Evolutionary conservation across 768 basidiomycete genomes (phyloP).

Genomic region (Lactarius indigo): DNA sequence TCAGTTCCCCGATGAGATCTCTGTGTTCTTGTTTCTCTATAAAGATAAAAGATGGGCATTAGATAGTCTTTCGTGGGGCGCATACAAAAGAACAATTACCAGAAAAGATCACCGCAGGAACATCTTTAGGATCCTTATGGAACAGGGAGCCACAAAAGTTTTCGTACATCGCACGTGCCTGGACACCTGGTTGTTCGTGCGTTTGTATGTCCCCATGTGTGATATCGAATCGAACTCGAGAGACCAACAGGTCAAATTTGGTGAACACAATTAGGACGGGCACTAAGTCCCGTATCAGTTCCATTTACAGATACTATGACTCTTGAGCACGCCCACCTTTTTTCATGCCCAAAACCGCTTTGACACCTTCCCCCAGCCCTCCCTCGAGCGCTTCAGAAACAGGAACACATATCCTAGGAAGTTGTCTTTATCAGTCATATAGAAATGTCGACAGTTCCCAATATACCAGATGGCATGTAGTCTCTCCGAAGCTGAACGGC

Average conservation of each 20-base stretch:
- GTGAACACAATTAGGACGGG: slow-evolving; percentile 11
- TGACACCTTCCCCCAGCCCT: background rate
- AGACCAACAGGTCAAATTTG: background rate
- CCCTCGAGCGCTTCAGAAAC: background rate
- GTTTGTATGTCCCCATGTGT: background rate
- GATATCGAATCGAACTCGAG: background rate
- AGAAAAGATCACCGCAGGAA: background rate
- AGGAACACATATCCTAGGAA: slow-evolving; percentile 10
- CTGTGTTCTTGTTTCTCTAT: background rate
- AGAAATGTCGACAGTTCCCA: background rate
- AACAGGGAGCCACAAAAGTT: background rate
- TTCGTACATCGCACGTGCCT: background rate
- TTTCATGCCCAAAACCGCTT: background rate
- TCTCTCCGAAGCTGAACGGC: background rate
- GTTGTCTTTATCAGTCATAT: background rate
- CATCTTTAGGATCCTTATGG: background rate
- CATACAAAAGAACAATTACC: background rate
- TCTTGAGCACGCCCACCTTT: background rate
- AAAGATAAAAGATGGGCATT: background rate
- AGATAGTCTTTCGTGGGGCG: background rate
- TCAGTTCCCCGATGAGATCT: background rate
- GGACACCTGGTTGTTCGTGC: background rate
- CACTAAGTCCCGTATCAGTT: background rate
- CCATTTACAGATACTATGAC: background rate
- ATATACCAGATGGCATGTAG: slow-evolving; percentile 16